A percentile compares a stretch with the other conserved stretches of the same genome.
Conservation (phyloP, 352 stramenopile genomes). For the Thalassiosira livingstoniorum region DNA sequence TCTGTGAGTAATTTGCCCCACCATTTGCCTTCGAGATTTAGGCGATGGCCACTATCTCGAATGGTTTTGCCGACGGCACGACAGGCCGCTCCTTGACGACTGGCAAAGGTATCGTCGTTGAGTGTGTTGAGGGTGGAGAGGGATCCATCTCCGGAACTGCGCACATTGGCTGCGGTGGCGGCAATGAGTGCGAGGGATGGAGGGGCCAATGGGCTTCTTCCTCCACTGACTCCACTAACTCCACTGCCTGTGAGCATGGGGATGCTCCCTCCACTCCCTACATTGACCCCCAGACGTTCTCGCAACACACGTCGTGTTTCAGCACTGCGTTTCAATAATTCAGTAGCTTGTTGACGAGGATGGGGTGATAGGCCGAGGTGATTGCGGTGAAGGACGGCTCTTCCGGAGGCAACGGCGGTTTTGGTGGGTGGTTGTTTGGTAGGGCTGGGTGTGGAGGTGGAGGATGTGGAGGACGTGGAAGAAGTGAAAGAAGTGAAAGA, state of each 20-base stretch:
- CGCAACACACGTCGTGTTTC: conserved; percentile 49
- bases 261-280: neutral
- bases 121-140: conserved; percentile 3
- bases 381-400: conserved; percentile 31
- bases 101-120: conserved; percentile 49
- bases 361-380: conserved; percentile 29
- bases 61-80: conserved; percentile 47
- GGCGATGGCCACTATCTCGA: conserved; percentile 42
- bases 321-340: conserved; percentile 58
- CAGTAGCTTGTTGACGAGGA: conserved; percentile 31
- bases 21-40: conserved; percentile 53
- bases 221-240: neutral
- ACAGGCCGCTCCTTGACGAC: conserved; percentile 50
- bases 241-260: neutral
- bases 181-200: conserved; percentile 24
- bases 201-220: neutral
- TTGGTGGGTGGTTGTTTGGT: conserved; percentile 24
- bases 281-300: conserved; percentile 21
- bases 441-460: neutral
- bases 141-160: neutral
- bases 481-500: too few relatives aligned
- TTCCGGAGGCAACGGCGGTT: conserved; percentile 28
- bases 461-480: neutral
- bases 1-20: conserved; percentile 4
- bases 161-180: neutral